Percentiles rank a stretch among this genome's conserved stretches.
Evolutionary conservation across 495 filamentous ascomycete species (phyloP).

Genomic region (Bombardia bombarda): DNA sequence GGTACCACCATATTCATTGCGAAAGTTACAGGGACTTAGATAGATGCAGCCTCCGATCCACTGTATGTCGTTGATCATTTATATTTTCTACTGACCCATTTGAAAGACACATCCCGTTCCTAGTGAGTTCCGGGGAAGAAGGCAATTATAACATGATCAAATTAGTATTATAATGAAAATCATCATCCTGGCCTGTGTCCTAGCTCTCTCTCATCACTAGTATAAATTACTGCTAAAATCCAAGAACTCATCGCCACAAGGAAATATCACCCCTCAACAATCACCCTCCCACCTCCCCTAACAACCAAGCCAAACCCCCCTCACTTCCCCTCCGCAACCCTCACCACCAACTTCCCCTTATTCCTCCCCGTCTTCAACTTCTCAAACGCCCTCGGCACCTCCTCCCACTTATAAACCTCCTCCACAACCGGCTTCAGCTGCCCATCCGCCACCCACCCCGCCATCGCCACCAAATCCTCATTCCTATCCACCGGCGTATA

Average conservation of each 20-base stretch:
- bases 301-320: not conserved
- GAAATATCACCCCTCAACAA: not conserved
- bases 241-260: not conserved
- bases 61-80: no score
- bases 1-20: no score
- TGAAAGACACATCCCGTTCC: no score
- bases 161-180: not conserved
- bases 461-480: conserved; percentile 30
- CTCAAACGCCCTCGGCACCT: conserved; percentile 48
- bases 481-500: conserved; percentile 22
- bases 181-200: not conserved
- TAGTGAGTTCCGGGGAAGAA: no score
- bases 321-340: conserved; percentile 27
- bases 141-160: no score
- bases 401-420: conserved; percentile 45
- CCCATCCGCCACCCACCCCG: conserved; percentile 40
- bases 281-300: not conserved
- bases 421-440: conserved; percentile 53
- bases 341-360: conserved; percentile 58
- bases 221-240: not conserved
- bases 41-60: no score
- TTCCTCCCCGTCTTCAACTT: conserved; percentile 48
- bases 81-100: no score
- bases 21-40: no score
- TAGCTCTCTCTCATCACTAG: not conserved